phyloP scores from a whole-genome alignment of 2,329 filamentous ascomycete genomes.

The Aspergillus sclerotialis region DNA sequence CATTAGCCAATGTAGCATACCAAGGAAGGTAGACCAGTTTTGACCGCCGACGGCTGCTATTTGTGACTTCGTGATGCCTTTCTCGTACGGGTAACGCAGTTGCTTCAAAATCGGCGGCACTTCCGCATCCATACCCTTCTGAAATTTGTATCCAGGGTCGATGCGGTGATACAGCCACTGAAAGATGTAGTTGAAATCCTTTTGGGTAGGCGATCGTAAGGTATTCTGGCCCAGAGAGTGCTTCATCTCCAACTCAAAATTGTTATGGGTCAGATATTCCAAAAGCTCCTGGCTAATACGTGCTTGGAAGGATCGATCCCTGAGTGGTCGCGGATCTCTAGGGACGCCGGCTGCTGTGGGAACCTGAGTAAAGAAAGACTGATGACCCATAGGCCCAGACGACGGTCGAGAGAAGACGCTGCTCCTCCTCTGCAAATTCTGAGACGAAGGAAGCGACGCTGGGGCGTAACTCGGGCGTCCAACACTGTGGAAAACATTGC shows the following conservation, averaged over 20 bases:
- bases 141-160: slow-evolving; percentile 86
- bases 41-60: slow-evolving; percentile 91
- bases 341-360: slow-evolving; percentile 76
- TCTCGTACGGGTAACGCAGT: slow-evolving; percentile 88
- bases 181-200: slow-evolving; percentile 97
- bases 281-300: slow-evolving; percentile 82
- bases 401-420: slow-evolving; percentile 77
- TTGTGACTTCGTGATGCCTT: slow-evolving; percentile 92
- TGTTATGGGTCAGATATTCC: slow-evolving; percentile 86
- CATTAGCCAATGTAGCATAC: slow-evolving; percentile 98
- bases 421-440: slow-evolving; percentile 60
- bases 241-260: slow-evolving; percentile 98
- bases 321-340: slow-evolving; percentile 77
- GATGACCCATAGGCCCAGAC: slow-evolving; percentile 62
- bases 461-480: slow-evolving; percentile 69
- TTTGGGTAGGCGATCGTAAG: slow-evolving; percentile 89
- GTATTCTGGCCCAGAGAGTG: slow-evolving; percentile 85
- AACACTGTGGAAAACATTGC: slow-evolving; percentile 54
- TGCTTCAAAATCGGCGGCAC: slow-evolving; percentile 90
- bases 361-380: slow-evolving; percentile 91
- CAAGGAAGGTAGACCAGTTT: slow-evolving; percentile 94
- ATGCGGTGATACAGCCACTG: slow-evolving; percentile 96
- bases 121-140: slow-evolving; percentile 91
- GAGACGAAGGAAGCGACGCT: slow-evolving; percentile 45
- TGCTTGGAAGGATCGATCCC: slow-evolving; percentile 70